Base-by-base conservation (phyloP, 352 stramenopile species). In the Phytophthora megakarya region DNA sequence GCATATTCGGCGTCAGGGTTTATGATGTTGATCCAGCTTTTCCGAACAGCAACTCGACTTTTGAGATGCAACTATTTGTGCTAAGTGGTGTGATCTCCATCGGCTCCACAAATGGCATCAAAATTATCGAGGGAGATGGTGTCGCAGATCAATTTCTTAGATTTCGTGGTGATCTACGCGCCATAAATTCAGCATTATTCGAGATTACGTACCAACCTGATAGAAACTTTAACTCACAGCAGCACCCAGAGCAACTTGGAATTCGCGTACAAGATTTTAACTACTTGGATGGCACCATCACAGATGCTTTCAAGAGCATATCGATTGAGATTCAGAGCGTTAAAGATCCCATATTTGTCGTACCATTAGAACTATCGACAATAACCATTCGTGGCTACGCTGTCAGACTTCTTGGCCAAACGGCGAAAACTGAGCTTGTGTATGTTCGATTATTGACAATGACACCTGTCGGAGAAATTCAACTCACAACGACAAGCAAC, bases 191-290 rank as follows among this genome's bases (percentile, higher is more conserved):
- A 1, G 87, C 87, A 21, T 50, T 95, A 0, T 89, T 91, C n/a
- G 76, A 92, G 45, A 74, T 95, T 32, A 75, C 67, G 18, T 95
- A 95, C 57, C 63, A 52, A 38, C 83, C 87, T 3, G 77, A 94
- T 43, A 72, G 70, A 45, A 70, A 95, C 21, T 95, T 89, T 56
- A 95, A 93, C 40, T 85, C 76, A 0, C 65, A 70, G 1, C 81
- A 88, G 12, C 84, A 95, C 33, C 16, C 40, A 4, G 86, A 95
- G 43, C 59, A 63, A 16, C 68, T 95, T 5, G 73, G 78, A 13
- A 76, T 93, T 32, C 70, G 62, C 16, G 73, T 90, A 13, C 68
- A 64, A 15, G 84, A 93, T 48, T 76, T 75, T 42, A 92, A 92
- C 38, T 61, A 65, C 40, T 72, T 79, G 5, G 84, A 92, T 35